These are phyloP conservation scores for Cardiosporidium cionae DNA, from an alignment of 169 alveolate genomes.

Conservation along the genomic window DNA sequence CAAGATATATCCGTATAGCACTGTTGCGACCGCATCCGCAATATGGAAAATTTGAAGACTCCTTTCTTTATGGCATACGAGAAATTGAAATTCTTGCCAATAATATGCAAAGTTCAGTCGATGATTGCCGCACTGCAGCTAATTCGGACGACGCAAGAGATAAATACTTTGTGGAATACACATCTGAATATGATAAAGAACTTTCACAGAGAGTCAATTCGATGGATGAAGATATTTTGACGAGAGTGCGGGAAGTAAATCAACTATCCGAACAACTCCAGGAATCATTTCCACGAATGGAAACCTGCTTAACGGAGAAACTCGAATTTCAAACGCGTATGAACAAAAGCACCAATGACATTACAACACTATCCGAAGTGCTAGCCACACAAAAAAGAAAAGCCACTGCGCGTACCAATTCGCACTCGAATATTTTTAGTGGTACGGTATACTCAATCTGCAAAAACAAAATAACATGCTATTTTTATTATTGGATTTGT, in stretches of 20 bases:
- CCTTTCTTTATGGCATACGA: constrained; percentile 69
- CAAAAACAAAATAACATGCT: background rate
- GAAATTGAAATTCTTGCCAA: constrained; percentile 66
- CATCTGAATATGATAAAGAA: constrained; percentile 55
- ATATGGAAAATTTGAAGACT: constrained; percentile 60
- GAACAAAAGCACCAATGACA: constrained; percentile 45
- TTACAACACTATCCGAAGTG: constrained; percentile 39
- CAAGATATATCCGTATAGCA: constrained; percentile 54
- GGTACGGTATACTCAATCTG: background rate
- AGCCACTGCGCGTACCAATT: background rate
- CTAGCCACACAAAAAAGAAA: background rate
- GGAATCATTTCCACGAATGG: constrained; percentile 56
- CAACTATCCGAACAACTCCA: constrained; percentile 55
- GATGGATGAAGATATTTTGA: constrained; percentile 65
- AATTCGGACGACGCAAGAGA: constrained; percentile 78
- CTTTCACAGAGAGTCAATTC: constrained; percentile 53
- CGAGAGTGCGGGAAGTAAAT: constrained; percentile 53
- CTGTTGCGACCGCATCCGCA: constrained; percentile 76
- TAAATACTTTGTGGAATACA: constrained; percentile 73
- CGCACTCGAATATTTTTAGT: background rate
- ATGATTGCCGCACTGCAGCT: constrained; percentile 76
- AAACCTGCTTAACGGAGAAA: constrained; percentile 55
- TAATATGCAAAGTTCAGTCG: constrained; percentile 61
- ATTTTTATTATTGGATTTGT: background rate
- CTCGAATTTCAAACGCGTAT: constrained; percentile 44